Conservation (phyloP, 768 basidiomycete species). For the Psilocybe azurescens region DNA sequence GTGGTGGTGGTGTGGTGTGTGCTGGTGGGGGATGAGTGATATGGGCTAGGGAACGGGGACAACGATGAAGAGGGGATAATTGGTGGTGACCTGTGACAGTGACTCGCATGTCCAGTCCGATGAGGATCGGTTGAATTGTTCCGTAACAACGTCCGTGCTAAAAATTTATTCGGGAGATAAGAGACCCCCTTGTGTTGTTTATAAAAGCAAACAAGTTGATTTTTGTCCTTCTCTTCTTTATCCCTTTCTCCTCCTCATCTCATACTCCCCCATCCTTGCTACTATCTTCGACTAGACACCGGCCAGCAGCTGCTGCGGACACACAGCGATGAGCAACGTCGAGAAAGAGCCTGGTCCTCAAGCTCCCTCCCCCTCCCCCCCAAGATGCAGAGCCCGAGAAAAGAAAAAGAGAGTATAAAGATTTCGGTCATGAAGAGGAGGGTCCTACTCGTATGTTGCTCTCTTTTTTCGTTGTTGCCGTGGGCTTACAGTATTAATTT, state of each 20-base stretch:
- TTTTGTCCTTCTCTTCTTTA: slow-evolving; percentile 9
- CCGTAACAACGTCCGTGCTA: slow-evolving; percentile 16
- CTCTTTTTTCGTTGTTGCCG: slow-evolving; percentile 5
- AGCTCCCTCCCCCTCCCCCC: slow-evolving; percentile 39
- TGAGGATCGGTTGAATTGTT: slow-evolving; percentile 13
- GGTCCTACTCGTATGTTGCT: slow-evolving; percentile 67
- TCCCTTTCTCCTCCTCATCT: slow-evolving; percentile 19
- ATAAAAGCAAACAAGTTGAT: slow-evolving; percentile 25
- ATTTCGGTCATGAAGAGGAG: slow-evolving; percentile 76
- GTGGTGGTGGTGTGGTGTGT: not conserved
- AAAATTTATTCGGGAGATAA: slow-evolving; percentile 9
- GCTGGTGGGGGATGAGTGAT: too few relatives aligned
- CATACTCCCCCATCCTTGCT: slow-evolving; percentile 12
- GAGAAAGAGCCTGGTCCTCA: slow-evolving; percentile 69
- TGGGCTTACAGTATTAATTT: slow-evolving; percentile 17
- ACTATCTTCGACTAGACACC: slow-evolving; percentile 6
- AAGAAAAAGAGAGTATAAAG: slow-evolving; percentile 88
- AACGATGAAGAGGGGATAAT: not conserved
- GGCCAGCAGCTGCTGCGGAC: slow-evolving; percentile 15
- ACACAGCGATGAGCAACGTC: slow-evolving; percentile 29
- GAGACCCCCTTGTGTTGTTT: slow-evolving; percentile 19
- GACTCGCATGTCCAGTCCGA: slow-evolving; percentile 11
- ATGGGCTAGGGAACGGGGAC: too few relatives aligned
- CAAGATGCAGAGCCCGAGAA: slow-evolving; percentile 41
- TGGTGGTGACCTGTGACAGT: not conserved